Evolutionary conservation across 2,329 filamentous ascomycete genomes (phyloP).

Genomic region (Fusarium torulosum): DNA sequence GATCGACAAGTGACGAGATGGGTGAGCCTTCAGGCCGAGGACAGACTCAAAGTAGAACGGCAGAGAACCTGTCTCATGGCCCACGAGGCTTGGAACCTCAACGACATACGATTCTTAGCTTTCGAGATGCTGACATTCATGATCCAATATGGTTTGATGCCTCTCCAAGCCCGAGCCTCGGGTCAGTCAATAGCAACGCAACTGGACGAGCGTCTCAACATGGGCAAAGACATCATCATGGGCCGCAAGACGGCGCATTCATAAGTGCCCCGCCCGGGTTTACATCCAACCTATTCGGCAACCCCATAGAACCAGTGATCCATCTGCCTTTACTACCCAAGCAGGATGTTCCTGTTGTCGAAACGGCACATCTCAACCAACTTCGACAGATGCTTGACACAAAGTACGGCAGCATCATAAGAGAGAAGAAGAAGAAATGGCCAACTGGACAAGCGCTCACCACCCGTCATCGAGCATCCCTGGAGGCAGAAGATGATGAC

Average conservation of each 20-base stretch:
- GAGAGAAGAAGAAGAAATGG: not conserved
- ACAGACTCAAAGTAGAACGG: not conserved
- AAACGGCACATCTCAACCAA: not conserved
- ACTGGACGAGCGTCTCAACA: not conserved
- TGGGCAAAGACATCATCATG: not conserved
- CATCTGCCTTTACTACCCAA: not conserved
- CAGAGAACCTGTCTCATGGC: not conserved
- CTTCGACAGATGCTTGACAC: conserved; percentile 19
- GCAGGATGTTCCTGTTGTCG: not conserved
- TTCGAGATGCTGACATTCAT: not conserved
- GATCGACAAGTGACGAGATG: not conserved
- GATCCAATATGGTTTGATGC: not conserved
- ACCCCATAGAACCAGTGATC: not conserved
- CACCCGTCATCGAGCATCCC: not conserved
- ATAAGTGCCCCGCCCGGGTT: not conserved
- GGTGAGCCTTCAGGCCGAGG: not conserved
- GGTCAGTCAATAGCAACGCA: not conserved
- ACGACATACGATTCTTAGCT: not conserved
- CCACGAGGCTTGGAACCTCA: not conserved
- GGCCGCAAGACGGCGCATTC: not conserved
- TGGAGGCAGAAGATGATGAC: not conserved
- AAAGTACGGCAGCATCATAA: conserved; percentile 1
- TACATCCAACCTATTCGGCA: not conserved
- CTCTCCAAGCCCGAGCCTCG: not conserved
- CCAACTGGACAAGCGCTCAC: not conserved